Percentiles rank a stretch among this genome's conserved stretches.
These are phyloP conservation scores for Saccharomyces cerevisiae DNA, from an alignment of 805 yeast genomes.

Conservation along the genomic window DNA sequence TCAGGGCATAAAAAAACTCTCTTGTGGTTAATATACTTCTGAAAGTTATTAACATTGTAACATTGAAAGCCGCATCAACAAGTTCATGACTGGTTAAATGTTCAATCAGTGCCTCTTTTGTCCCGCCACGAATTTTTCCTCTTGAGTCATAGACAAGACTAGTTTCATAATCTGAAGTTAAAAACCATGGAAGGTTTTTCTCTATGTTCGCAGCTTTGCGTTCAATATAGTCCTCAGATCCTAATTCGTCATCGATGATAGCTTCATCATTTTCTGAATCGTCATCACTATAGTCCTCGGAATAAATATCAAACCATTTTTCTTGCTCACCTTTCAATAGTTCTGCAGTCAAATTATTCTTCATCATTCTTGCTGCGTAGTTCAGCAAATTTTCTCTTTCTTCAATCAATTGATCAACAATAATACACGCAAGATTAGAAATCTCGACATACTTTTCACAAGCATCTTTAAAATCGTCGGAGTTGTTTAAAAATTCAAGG, in stretches of 20 bases:
- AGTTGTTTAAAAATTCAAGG: conserved; percentile 30
- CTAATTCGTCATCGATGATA: not conserved
- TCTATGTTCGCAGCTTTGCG: not conserved
- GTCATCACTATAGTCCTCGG: conserved; percentile 19
- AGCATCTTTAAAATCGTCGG: conserved; percentile 24
- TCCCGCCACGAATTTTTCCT: conserved; percentile 77
- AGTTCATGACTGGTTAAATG: conserved; percentile 70
- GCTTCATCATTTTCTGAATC: conserved; percentile 1
- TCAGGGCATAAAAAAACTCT: conserved; percentile 50
- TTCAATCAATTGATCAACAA: conserved; percentile 52
- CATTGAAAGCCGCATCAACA: conserved; percentile 53
- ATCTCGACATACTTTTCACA: conserved; percentile 31
- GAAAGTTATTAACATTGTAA: conserved; percentile 67
- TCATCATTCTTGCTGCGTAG: conserved; percentile 68
- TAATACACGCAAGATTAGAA: conserved; percentile 28
- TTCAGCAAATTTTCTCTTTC: conserved; percentile 61
- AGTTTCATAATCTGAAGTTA: conserved; percentile 58
- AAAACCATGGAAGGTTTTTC: conserved; percentile 57
- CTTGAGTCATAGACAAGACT: conserved; percentile 54
- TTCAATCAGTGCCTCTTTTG: conserved; percentile 66
- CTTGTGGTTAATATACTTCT: conserved; percentile 62
- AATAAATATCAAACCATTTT: conserved; percentile 24
- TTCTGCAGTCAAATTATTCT: conserved; percentile 55
- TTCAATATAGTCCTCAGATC: not conserved
- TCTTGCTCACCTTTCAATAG: conserved; percentile 42